A percentile compares a stretch with the other conserved stretches of the same genome.
phyloP scores from a whole-genome alignment of 192 early-diverging fungal species.

The Coemansia sp. region DNA sequence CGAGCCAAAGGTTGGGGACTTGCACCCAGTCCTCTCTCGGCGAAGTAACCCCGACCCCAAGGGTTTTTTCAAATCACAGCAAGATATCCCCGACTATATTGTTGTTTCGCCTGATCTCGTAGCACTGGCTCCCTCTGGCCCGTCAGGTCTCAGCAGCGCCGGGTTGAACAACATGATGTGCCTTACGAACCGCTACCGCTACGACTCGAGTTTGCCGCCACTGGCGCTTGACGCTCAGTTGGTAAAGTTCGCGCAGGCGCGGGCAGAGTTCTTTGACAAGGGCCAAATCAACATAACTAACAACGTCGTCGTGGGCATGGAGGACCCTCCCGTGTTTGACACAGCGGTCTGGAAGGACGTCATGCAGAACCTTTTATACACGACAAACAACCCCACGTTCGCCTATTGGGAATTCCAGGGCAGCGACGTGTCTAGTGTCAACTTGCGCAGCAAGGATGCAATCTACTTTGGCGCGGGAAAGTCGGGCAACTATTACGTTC shows the following conservation, averaged over 20 bases:
- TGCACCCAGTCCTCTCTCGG: neutral
- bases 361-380: constrained; percentile 27
- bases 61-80: constrained; percentile 1
- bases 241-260: constrained; percentile 34
- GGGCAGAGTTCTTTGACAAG: constrained; percentile 25
- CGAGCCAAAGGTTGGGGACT: neutral
- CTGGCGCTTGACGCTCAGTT: constrained; percentile 37
- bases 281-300: neutral
- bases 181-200: constrained; percentile 32
- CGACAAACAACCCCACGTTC: constrained; percentile 32
- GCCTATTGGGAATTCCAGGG: constrained; percentile 39
- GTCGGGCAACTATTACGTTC: constrained; percentile 38
- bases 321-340: constrained; percentile 15
- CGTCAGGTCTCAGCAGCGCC: constrained; percentile 14
- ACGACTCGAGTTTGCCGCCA: constrained; percentile 15
- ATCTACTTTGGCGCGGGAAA: constrained; percentile 31
- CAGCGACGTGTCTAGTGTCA: neutral
- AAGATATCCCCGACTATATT: constrained; percentile 37
- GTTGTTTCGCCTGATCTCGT: constrained; percentile 44
- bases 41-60: neutral
- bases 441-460: constrained; percentile 7
- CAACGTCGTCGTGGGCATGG: constrained; percentile 10
- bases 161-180: constrained; percentile 44
- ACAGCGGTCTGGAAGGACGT: constrained; percentile 29
- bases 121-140: constrained; percentile 27